Base-by-base conservation (phyloP, 2,329 filamentous ascomycete genomes). In the Trichoderma lentiforme region DNA sequence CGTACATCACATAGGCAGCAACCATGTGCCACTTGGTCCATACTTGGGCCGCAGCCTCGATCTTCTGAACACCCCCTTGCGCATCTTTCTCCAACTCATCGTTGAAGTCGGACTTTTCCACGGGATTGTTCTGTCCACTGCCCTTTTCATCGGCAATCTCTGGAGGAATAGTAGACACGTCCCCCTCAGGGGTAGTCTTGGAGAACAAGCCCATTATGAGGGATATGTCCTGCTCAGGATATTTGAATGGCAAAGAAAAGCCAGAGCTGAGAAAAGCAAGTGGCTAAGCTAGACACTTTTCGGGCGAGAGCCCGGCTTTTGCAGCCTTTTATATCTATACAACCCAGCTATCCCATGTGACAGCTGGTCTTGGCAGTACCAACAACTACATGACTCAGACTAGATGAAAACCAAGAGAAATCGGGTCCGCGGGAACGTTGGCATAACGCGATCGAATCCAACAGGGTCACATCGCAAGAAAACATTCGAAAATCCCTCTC, bases 11-110 rank as follows among this genome's bases (percentile, higher is more conserved):
- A 69, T 85, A 86, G 51, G 84, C 82, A 0, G 79, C 28, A 28
- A 83, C 80, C 6, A 86, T 78, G 67, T 83, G 77, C 32, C 84
- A 85, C 36, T 83, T 81, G 57, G 83, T 83, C 72, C 72, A 73
- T 4, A 73, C 72, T 18, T 62, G 28, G 39, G 85, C 82, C 6
- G 82, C 81, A n/a, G 84, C 85, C 75, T 86, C 83, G 21, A 86
- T 81, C 72, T 82, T 83, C 74, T 83, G 81, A 12, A 86, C 83
- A 76, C 85, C 85, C n/a, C 78, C 77, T 76, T 86, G 83, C 4
- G 81, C 81, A 63, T 78, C 72, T 51, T 78, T 76, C 5, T 57
- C 63, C 32, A 24, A 30, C 8, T 56, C 70, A 32, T 34, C 51
- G 21, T 28, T 70, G n/a, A 61, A 43, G 12, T 70, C 70, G 2